Percentiles rank a stretch among this genome's conserved stretches.
phyloP scores from a whole-genome alignment of 306 rosid genomes.

The Trichosanthes cucumerina region DNA sequence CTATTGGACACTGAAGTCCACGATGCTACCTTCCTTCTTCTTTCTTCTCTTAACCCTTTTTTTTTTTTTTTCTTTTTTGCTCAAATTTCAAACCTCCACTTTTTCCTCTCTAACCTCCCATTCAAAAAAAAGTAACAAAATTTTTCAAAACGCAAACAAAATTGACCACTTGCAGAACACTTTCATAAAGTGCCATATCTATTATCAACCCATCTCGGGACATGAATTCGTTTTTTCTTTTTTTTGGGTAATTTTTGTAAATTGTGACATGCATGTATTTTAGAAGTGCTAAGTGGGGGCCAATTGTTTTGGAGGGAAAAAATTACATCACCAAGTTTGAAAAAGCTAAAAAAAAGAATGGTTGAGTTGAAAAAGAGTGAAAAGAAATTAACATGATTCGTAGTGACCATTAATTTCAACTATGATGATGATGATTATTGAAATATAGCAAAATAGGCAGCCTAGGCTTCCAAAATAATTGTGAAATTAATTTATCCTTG shows the following conservation, averaged over 20 bases:
- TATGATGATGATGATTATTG: not conserved
- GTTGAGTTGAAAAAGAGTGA: constrained; percentile 1
- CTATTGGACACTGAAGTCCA: constrained; percentile 80
- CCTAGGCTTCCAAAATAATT: not conserved
- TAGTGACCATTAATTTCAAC: not conserved
- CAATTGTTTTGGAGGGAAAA: constrained; percentile 30
- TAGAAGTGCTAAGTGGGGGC: constrained; percentile 4
- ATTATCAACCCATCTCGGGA: not conserved
- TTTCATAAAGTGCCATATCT: constrained; percentile 24
- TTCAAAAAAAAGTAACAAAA: constrained; percentile 9
- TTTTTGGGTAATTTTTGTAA: constrained; percentile 1
- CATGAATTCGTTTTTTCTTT: not conserved
- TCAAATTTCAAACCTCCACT: not conserved
- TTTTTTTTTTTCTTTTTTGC: constrained; percentile 11
- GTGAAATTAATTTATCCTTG: not conserved
- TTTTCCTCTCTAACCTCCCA: not conserved
- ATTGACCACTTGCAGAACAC: constrained; percentile 21
- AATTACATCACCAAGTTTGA: constrained; percentile 25
- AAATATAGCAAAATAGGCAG: not conserved
- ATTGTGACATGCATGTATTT: constrained; percentile 28
- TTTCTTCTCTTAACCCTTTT: constrained; percentile 10
- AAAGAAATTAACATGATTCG: not conserved
- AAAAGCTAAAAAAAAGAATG: not conserved
- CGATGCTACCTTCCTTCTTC: constrained; percentile 36
- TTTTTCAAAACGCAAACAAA: not conserved